These are phyloP conservation scores for Bryopsis sp. DNA, from an alignment of 139 green algal genomes.

Conservation along the genomic window DNA sequence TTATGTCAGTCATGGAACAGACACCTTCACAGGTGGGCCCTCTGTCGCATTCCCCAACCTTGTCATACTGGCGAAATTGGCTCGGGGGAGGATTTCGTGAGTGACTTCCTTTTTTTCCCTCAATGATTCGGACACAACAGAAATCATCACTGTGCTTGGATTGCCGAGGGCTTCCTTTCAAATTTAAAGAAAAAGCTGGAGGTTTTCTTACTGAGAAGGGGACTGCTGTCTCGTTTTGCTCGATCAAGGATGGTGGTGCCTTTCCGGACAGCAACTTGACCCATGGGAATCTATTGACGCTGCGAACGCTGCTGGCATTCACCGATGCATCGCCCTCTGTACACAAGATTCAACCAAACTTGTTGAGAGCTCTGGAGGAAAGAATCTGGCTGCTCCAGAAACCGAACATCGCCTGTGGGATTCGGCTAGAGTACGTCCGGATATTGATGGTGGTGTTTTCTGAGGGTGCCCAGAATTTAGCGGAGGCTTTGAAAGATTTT, in stretches of 20 bases:
- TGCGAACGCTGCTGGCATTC: neutral
- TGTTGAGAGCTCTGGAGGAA: neutral
- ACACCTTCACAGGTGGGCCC: neutral
- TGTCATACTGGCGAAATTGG: neutral
- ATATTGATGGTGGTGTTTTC: neutral
- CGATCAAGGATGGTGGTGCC: neutral
- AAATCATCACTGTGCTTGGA: neutral
- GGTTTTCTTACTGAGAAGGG: neutral
- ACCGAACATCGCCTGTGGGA: neutral
- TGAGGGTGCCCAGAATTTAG: neutral
- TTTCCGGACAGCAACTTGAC: neutral
- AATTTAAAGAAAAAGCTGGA: neutral
- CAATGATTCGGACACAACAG: neutral
- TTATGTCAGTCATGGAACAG: neutral
- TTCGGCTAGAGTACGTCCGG: neutral
- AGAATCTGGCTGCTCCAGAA: neutral
- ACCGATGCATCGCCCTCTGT: neutral
- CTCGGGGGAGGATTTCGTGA: neutral
- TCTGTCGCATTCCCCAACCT: neutral
- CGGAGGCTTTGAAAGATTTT: no score
- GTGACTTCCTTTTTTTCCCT: neutral
- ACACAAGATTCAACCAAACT: neutral
- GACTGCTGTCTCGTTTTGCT: neutral
- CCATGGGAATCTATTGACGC: constrained; percentile 2
- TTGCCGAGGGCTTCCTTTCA: neutral